A percentile compares a stretch with the other conserved stretches of the same genome.
Conservation (phyloP, 2,329 filamentous ascomycete species). For the Laburnicola sp. region DNA sequence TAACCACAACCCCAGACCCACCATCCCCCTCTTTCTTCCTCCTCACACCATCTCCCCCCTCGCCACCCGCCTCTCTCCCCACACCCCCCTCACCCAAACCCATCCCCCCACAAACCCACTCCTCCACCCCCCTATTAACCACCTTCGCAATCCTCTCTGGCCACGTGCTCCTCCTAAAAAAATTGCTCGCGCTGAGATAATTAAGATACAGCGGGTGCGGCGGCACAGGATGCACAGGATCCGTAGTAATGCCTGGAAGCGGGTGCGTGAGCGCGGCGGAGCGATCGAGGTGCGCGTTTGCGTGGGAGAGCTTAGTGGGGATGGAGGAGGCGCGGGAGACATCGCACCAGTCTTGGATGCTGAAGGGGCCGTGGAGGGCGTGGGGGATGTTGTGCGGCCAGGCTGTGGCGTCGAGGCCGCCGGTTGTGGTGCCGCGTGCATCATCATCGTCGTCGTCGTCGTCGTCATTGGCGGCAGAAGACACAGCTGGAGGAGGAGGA, state of each 20-base stretch:
- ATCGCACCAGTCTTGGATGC: conserved; percentile 95
- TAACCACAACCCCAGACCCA: conserved; percentile 83
- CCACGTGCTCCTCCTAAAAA: conserved; percentile 91
- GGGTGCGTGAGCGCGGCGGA: conserved; percentile 51
- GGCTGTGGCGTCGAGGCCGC: conserved; percentile 61
- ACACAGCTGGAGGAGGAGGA: background rate
- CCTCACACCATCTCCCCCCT: conserved; percentile 23
- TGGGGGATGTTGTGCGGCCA: conserved; percentile 93
- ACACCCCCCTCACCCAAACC: conserved; percentile 20
- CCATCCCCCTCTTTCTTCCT: conserved; percentile 64
- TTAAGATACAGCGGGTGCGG: conserved; percentile 78
- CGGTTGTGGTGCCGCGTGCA: conserved; percentile 32
- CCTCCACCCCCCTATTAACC: conserved; percentile 75
- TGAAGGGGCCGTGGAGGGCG: conserved; percentile 71
- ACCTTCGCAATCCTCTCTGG: conserved; percentile 87
- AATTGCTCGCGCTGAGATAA: conserved; percentile 88
- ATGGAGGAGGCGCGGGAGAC: conserved; percentile 76
- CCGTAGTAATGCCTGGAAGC: conserved; percentile 47
- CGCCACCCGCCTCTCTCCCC: conserved; percentile 21
- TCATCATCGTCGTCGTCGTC: too few species aligned
- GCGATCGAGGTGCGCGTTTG: conserved; percentile 74
- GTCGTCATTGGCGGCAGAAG: too few species aligned
- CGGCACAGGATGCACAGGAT: conserved; percentile 47
- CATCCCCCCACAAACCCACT: conserved; percentile 58
- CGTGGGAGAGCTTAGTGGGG: conserved; percentile 75